Percentiles rank a stretch among this genome's conserved stretches.
phyloP scores from a whole-genome alignment of 2,329 filamentous ascomycete species.

The Colletotrichum tamarilloi region DNA sequence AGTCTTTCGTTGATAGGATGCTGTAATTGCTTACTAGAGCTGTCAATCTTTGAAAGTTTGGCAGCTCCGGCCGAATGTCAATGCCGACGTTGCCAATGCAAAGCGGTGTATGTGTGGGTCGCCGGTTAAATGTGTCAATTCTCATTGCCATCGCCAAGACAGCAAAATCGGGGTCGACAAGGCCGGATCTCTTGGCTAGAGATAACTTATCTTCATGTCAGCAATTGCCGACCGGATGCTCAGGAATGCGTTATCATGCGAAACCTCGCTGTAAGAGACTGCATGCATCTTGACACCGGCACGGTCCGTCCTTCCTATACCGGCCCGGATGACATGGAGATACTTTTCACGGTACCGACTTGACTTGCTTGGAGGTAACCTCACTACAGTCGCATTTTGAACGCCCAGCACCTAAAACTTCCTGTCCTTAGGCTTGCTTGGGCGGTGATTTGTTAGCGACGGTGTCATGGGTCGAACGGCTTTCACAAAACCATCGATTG shows the following conservation, averaged over 20 bases:
- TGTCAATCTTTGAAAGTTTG: no score
- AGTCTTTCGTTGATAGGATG: background rate
- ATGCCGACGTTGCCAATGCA: background rate
- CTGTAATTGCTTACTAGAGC: background rate
- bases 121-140: background rate
- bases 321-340: background rate
- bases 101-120: constrained; percentile 14
- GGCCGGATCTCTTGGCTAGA: constrained; percentile 23
- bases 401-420: no score
- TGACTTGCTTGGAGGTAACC: no score
- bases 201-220: constrained; percentile 2
- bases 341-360: background rate
- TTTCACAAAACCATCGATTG: no score
- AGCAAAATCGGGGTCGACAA: background rate
- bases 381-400: no score
- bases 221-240: background rate
- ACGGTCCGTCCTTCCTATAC: background rate
- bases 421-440: no score
- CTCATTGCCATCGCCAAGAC: constrained; percentile 12
- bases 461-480: no score
- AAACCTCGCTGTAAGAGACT: background rate
- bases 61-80: no score
- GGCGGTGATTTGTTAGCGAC: no score
- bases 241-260: background rate
- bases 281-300: background rate